Conservation (phyloP, 441 rosid species). For the Biscutella laevigata region DNA sequence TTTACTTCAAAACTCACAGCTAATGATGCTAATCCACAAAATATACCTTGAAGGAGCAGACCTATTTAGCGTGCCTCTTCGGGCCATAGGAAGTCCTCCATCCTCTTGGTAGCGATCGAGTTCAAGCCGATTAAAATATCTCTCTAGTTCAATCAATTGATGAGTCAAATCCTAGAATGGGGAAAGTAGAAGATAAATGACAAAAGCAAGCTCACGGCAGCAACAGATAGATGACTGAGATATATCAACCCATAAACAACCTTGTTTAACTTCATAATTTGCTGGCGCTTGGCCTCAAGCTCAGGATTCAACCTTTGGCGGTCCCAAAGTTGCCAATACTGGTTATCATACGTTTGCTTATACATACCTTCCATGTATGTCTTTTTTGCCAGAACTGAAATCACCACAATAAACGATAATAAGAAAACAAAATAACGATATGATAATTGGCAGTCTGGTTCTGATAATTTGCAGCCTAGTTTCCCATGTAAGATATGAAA, state of each 20-base stretch:
- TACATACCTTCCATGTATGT: constrained; percentile 64
- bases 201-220: constrained; percentile 12
- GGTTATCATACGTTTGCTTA: constrained; percentile 79
- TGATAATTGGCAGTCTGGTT: no score
- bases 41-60: constrained; percentile 61
- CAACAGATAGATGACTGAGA: constrained; percentile 13
- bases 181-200: constrained; percentile 13
- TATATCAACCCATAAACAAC: constrained; percentile 28
- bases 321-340: constrained; percentile 86
- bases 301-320: constrained; percentile 75
- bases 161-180: constrained; percentile 65
- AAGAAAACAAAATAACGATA: constrained; percentile 7
- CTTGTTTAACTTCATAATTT: constrained; percentile 60
- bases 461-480: constrained; percentile 11
- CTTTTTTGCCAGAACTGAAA: constrained; percentile 78
- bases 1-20: background rate
- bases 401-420: constrained; percentile 11
- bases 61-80: constrained; percentile 42
- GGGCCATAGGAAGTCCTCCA: constrained; percentile 35
- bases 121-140: constrained; percentile 83
- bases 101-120: constrained; percentile 64
- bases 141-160: constrained; percentile 77
- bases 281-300: constrained; percentile 69
- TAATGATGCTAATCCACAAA: constrained; percentile 11
- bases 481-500: constrained; percentile 11